These are phyloP conservation scores for Kodamaea fukazawae DNA, from an alignment of 805 yeast species.

Conservation along the genomic window DNA sequence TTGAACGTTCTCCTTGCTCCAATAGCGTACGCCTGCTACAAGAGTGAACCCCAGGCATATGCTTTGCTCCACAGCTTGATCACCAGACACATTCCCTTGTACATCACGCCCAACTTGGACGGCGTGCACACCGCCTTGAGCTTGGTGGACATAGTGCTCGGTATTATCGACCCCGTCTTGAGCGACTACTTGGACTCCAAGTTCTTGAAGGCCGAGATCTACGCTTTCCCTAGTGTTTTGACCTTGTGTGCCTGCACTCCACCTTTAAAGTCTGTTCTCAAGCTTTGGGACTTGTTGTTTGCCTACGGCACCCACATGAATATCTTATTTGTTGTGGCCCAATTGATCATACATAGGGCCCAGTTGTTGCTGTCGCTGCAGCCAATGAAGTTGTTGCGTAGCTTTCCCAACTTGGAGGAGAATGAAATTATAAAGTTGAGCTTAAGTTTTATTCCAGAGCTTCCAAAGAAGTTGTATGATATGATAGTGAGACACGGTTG, in stretches of 20 bases:
- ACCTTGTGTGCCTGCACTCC: constrained; percentile 89
- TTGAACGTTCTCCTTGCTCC: constrained; percentile 88
- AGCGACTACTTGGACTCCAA: constrained; percentile 57
- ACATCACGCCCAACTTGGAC: constrained; percentile 69
- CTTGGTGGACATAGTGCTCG: constrained; percentile 70
- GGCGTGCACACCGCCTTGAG: constrained; percentile 79
- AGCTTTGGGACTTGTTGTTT: constrained; percentile 86
- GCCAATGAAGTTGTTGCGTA: constrained; percentile 75
- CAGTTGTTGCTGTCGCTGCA: constrained; percentile 54
- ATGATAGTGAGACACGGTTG: constrained; percentile 61
- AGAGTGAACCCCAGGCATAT: constrained; percentile 84
- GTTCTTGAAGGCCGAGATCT: constrained; percentile 76
- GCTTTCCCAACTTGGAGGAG: constrained; percentile 69
- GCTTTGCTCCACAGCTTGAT: constrained; percentile 64
- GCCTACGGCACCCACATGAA: constrained; percentile 92
- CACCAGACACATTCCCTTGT: constrained; percentile 66
- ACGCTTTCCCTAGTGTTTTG: constrained; percentile 79
- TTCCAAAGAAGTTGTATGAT: constrained; percentile 66
- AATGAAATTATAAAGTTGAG: constrained; percentile 74
- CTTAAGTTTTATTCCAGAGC: constrained; percentile 71
- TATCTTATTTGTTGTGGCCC: constrained; percentile 79
- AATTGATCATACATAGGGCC: constrained; percentile 66
- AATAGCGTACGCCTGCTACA: constrained; percentile 62
- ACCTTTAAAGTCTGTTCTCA: constrained; percentile 69
- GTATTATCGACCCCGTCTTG: constrained; percentile 70